Base-by-base conservation (phyloP, 202 grass and related monocot species). In the Schoenoplectus triqueter region DNA sequence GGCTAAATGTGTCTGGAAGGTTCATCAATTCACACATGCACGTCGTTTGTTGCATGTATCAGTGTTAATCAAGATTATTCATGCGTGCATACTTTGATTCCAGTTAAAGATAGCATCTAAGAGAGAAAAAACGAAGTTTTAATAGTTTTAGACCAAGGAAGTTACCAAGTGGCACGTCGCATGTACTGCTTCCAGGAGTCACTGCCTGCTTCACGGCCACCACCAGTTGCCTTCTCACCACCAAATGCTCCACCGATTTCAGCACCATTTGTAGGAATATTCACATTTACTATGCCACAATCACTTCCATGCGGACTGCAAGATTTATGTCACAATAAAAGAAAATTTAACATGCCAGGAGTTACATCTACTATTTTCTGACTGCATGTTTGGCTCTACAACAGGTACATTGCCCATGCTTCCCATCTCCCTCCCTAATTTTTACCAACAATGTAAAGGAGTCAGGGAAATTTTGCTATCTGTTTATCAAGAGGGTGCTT, bases 181-280 rank as follows among this genome's bases (percentile, higher is more conserved):
- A 95, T 98, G 81, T 95, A 98, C 86, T 99, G 96, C 80, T 99
- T 99, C 96, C 96, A 99, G 6, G 96, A 99, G 87, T 99, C 96
- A 68, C 96, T 99, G 82, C 93, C 96, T 49, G 96, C 96, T 94
- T 95, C 96, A 86, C 96, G 84, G 7, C 96, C 96, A 59, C 93
- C 96, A 65, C 95, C 96, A 3, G 96, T 99, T 60, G 96, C 93
- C 63, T 99, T 99, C 87, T 99, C 96, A 86, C 96, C 96, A 87
- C 96, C 96, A 92, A 99, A 99, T 87, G 93, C 96, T 89, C 93
- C 96, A 87, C 96, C 93, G 0, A 95, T 99, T 91, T 99, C 93
- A 79, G 96, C 96, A 85, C 96, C 96, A 80, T 99, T 99, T 56
- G 96, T 99, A 82, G 96, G 96, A 90, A 99, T 99, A 54, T 99